A percentile compares a stretch with the other conserved stretches of the same genome.
These are phyloP conservation scores for Pseudogymnoascus sp. DNA, from an alignment of 2,329 filamentous ascomycete genomes.

Conservation along the genomic window DNA sequence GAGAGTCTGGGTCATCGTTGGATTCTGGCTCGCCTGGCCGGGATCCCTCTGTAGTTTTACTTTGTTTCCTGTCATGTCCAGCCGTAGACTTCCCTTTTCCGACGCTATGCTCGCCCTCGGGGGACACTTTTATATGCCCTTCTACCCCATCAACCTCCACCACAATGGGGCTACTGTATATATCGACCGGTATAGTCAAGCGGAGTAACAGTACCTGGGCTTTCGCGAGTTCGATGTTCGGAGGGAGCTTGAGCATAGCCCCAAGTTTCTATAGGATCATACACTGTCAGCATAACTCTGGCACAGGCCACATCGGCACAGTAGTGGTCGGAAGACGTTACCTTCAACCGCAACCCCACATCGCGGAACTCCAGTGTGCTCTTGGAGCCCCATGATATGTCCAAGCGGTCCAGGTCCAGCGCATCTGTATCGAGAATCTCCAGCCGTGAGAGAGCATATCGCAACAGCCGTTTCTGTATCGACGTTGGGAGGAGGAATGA, in stretches of 20 bases:
- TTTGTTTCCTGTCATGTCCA: conserved; percentile 26
- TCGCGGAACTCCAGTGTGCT: conserved; percentile 81
- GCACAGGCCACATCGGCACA: neutral
- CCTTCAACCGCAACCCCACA: conserved; percentile 72
- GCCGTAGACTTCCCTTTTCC: conserved; percentile 28
- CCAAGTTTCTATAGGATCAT: conserved; percentile 60
- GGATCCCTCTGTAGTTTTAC: neutral
- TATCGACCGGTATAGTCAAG: conserved; percentile 78
- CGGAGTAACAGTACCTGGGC: conserved; percentile 70
- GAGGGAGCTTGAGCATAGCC: conserved; percentile 63
- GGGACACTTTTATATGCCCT: conserved; percentile 51
- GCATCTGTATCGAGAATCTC: conserved; percentile 84
- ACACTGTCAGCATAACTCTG: neutral
- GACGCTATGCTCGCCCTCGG: conserved; percentile 18
- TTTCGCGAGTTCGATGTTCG: conserved; percentile 60
- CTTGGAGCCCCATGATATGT: conserved; percentile 72
- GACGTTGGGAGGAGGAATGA: conserved; percentile 41
- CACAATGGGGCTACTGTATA: conserved; percentile 75
- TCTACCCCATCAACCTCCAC: conserved; percentile 78
- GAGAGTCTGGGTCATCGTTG: conserved; percentile 21
- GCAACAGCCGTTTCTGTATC: conserved; percentile 82
- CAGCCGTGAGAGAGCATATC: conserved; percentile 74
- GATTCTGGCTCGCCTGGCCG: neutral
- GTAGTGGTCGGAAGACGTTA: conserved; percentile 25
- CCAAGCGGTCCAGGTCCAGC: conserved; percentile 76